Conservation (phyloP, 192 early-diverging fungal genomes). For the Coemansia sp. region DNA sequence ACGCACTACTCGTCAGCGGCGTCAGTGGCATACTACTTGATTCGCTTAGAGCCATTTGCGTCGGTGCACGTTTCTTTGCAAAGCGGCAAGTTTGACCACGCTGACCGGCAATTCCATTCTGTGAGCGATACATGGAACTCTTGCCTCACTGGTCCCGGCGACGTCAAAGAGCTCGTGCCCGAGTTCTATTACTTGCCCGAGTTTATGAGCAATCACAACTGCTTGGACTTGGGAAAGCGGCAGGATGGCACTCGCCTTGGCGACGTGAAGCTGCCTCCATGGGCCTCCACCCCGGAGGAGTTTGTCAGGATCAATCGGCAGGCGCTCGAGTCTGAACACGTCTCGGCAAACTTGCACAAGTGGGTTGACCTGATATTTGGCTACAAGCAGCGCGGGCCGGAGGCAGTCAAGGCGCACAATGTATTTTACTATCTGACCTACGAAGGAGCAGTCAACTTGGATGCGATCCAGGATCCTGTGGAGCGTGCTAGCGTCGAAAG, state of each 20-base stretch:
- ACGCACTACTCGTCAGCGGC: conserved; percentile 95
- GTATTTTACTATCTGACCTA: conserved; percentile 97
- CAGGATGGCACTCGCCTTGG: conserved; percentile 60
- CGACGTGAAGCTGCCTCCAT: conserved; percentile 79
- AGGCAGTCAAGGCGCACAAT: conserved; percentile 82
- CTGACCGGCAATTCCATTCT: conserved; percentile 78
- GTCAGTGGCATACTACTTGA: conserved; percentile 83
- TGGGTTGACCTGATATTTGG: conserved; percentile 98
- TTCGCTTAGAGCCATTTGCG: conserved; percentile 89
- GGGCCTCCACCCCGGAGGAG: conserved; percentile 77
- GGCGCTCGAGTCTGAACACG: conserved; percentile 81
- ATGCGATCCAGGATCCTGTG: conserved; percentile 82
- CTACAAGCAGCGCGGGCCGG: conserved; percentile 87
- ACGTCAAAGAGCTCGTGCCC: conserved; percentile 92
- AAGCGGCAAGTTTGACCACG: conserved; percentile 82
- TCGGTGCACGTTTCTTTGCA: conserved; percentile 48
- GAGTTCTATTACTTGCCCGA: conserved; percentile 97
- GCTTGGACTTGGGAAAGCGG: conserved; percentile 59
- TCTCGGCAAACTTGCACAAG: conserved; percentile 82
- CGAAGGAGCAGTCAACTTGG: conserved; percentile 93
- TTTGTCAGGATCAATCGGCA: conserved; percentile 81
- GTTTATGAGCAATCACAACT: conserved; percentile 76
- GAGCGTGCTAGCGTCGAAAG: conserved; percentile 87
- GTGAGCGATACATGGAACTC: conserved; percentile 74
- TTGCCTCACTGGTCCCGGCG: conserved; percentile 69